Evolutionary conservation across 805 yeast species (phyloP).

Genomic region (Jamesozyma jinghongensis): DNA sequence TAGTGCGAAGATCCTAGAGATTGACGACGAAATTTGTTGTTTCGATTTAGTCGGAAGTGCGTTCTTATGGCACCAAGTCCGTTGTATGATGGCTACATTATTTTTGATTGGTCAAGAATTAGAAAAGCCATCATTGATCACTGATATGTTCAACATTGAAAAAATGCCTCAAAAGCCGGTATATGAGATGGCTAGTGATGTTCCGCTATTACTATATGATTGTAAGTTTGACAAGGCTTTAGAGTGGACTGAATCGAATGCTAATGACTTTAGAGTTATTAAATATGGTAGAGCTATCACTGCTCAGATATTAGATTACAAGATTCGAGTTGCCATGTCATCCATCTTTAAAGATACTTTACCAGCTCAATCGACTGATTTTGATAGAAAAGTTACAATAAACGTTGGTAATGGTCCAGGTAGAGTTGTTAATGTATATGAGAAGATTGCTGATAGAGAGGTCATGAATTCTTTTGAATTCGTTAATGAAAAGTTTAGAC

Average conservation of each 20-base stretch:
- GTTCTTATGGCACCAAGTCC: constrained; percentile 94
- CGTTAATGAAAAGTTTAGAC: constrained; percentile 53
- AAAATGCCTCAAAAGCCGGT: constrained; percentile 59
- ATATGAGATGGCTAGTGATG: constrained; percentile 83
- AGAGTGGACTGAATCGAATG: constrained; percentile 44
- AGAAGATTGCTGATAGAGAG: constrained; percentile 48
- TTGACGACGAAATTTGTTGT: constrained; percentile 42
- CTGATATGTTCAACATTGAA: constrained; percentile 48
- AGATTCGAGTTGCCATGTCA: constrained; percentile 47
- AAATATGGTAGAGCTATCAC: constrained; percentile 37
- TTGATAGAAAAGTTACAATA: constrained; percentile 30
- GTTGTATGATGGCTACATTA: constrained; percentile 85
- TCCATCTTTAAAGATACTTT: constrained; percentile 38
- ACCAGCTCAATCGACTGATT: constrained; percentile 13
- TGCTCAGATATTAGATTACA: constrained; percentile 47
- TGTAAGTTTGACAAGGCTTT: constrained; percentile 62
- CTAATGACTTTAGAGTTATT: constrained; percentile 32
- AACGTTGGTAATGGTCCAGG: constrained; percentile 79
- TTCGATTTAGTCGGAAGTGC: constrained; percentile 82
- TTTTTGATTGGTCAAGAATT: constrained; percentile 71
- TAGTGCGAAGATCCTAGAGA: constrained; percentile 38
- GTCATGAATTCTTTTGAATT: constrained; percentile 56
- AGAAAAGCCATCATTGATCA: constrained; percentile 53
- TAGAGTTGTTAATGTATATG: constrained; percentile 45
- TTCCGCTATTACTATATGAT: constrained; percentile 79